Percentiles rank a stretch among this genome's conserved stretches.
Evolutionary conservation across 495 filamentous ascomycete species (phyloP).

Genomic region (Penicillium argentinense): DNA sequence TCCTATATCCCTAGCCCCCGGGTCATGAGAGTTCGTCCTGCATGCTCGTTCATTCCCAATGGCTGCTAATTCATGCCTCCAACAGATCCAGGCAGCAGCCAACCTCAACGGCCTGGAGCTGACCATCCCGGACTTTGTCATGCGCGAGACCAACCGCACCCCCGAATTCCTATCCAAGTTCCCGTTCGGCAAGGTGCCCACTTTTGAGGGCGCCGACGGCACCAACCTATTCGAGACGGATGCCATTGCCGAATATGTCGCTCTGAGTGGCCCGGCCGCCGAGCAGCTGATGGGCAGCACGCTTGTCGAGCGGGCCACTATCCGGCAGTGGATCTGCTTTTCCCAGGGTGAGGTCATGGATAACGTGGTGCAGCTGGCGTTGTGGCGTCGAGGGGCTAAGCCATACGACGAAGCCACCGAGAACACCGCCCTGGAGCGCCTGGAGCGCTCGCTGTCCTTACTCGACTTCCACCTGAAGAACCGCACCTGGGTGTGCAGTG

Average conservation of each 20-base stretch:
- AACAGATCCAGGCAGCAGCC: conserved; percentile 52
- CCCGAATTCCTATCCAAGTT: conserved; percentile 60
- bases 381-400: conserved; percentile 31
- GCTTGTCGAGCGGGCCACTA: conserved; percentile 44
- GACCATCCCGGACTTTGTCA: conserved; percentile 38
- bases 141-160: conserved; percentile 46
- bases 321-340: conserved; percentile 53
- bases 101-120: conserved; percentile 53
- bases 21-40: conserved; percentile 50
- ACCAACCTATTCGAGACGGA: conserved; percentile 48
- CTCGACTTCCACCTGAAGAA: conserved; percentile 43
- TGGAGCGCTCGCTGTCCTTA: conserved; percentile 36
- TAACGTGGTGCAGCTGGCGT: conserved; percentile 27
- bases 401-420: conserved; percentile 39
- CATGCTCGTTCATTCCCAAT: too few relatives aligned
- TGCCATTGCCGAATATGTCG: conserved; percentile 57
- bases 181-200: conserved; percentile 60
- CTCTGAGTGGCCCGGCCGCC: conserved; percentile 50
- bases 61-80: too few relatives aligned
- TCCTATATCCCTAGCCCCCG: conserved; percentile 46
- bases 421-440: conserved; percentile 17
- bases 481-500: conserved; percentile 44
- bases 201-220: conserved; percentile 55
- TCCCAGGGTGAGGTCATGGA: conserved; percentile 44
- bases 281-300: conserved; percentile 51